Evolutionary conservation across 805 yeast genomes (phyloP).

Genomic region (Lipomyces chichibuensis): DNA sequence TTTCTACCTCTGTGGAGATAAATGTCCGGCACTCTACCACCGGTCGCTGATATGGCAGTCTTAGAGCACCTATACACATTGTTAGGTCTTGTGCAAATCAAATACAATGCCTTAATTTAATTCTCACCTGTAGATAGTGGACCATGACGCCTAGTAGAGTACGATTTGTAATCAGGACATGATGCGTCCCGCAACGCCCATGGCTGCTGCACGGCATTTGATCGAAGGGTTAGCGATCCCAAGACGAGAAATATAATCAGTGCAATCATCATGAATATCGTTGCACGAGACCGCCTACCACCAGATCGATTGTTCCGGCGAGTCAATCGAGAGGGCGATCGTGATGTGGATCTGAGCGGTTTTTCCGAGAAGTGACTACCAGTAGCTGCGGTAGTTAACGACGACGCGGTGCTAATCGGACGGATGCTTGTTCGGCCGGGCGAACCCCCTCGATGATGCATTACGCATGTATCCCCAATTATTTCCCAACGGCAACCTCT

Average conservation of each 20-base stretch:
- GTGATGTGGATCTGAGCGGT: background rate
- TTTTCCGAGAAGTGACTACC: background rate
- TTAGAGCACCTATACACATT: slow-evolving; percentile 50
- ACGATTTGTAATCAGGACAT: slow-evolving; percentile 33
- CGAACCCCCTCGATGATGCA: slow-evolving; percentile 31
- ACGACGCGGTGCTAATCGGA: background rate
- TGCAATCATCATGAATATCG: slow-evolving; percentile 9
- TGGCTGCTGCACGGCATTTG: slow-evolving; percentile 29
- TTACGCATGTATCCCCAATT: slow-evolving; percentile 9
- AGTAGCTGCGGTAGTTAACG: background rate
- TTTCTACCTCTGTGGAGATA: slow-evolving; percentile 62
- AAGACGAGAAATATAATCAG: slow-evolving; percentile 4
- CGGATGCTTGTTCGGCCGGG: slow-evolving; percentile 5
- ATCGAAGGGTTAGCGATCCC: background rate
- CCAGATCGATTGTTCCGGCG: background rate
- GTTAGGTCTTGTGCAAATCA: background rate
- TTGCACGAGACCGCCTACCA: background rate
- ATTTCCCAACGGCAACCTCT: background rate
- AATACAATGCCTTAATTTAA: background rate
- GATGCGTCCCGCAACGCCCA: slow-evolving; percentile 33
- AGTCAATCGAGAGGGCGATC: slow-evolving; percentile 1
- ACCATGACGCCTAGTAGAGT: slow-evolving; percentile 33
- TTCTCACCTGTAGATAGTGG: slow-evolving; percentile 30
- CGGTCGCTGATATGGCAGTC: slow-evolving; percentile 78
- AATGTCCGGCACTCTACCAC: slow-evolving; percentile 72